Base-by-base conservation (phyloP, 768 basidiomycete genomes). In the Russula emetica region DNA sequence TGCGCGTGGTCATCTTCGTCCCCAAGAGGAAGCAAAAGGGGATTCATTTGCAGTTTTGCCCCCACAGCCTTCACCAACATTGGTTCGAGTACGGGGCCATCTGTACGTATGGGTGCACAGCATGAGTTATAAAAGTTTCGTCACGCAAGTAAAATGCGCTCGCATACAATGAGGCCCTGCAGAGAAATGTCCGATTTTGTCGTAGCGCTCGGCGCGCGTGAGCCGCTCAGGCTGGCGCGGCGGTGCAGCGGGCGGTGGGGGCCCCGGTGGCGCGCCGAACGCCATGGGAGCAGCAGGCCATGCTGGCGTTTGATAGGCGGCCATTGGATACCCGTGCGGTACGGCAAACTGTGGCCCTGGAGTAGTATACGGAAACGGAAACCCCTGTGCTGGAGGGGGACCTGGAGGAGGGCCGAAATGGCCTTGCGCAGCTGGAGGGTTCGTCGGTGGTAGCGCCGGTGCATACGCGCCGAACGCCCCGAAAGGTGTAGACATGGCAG, bases 1-100 rank as follows among this genome's bases (percentile, higher is more conserved):
- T 82, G 82, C 6, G 80, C 79, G 30, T 75, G 73, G 1, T 81
- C 78, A 10, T 78, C 77, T 0, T 79, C 73, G 26, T 76, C 64
- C 73, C 75, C 47, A 70, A 70, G 22, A 3, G 85, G 84, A 0
- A 74, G 69, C 18, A 90, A 76, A 28, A 90, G 77, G 0, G 89
- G 87, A 70, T 91, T 90, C 38, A 91, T 61, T 52, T 74, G 72
- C 6, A 85, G 66, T 7, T 67, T 65, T 1, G 83, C 83, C 0
- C 75, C 68, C 11, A 88, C 80, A 28, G 82, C 74, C 55, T 77
- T 78, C 20, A 79, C 72, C 22, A 86, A 71, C 67, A 86, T 81
- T 0, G 88, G 83, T 13, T 82, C 81, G 3, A 92, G 77, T 11
- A 90, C 88, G 2, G 90, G 88, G 0, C 87, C 85, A 70, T 91